phyloP scores from a whole-genome alignment of 1,284 basidiomycete genomes.

The Ganoderma sinense region DNA sequence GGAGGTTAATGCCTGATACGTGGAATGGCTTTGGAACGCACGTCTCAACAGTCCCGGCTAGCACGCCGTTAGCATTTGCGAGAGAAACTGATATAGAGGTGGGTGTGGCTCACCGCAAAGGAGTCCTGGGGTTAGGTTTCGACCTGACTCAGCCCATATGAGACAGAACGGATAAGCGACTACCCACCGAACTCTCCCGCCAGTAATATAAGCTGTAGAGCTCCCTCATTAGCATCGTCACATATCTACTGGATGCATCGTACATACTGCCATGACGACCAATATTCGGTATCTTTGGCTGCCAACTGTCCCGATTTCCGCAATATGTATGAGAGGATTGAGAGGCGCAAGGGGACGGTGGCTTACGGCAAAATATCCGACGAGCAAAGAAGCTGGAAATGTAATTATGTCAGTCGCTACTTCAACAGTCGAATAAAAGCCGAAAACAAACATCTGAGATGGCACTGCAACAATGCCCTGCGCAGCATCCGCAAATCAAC shows the following conservation, averaged over 20 bases:
- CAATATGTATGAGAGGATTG: neutral
- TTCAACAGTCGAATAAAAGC: neutral
- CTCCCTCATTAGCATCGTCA: neutral
- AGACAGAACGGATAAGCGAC: no score
- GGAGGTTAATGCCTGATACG: no score
- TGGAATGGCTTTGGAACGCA: neutral
- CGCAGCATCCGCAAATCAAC: neutral
- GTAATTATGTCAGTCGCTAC: neutral
- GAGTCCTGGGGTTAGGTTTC: neutral
- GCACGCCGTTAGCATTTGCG: neutral
- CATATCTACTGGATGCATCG: no score
- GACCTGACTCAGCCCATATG: neutral
- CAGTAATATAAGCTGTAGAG: neutral
- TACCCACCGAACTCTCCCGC: neutral
- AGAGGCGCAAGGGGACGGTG: neutral
- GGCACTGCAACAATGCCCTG: conserved; percentile 8
- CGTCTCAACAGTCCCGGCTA: neutral
- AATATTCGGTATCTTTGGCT: neutral
- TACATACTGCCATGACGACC: conserved; percentile 1
- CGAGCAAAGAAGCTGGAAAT: conserved; percentile 11
- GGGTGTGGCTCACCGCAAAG: neutral
- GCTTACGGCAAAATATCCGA: conserved; percentile 9
- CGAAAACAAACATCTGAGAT: conserved; percentile 2
- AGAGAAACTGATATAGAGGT: neutral
- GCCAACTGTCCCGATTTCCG: neutral